Evolutionary conservation across 768 basidiomycete species (phyloP).

Genomic region (Amyloporia xantha): DNA sequence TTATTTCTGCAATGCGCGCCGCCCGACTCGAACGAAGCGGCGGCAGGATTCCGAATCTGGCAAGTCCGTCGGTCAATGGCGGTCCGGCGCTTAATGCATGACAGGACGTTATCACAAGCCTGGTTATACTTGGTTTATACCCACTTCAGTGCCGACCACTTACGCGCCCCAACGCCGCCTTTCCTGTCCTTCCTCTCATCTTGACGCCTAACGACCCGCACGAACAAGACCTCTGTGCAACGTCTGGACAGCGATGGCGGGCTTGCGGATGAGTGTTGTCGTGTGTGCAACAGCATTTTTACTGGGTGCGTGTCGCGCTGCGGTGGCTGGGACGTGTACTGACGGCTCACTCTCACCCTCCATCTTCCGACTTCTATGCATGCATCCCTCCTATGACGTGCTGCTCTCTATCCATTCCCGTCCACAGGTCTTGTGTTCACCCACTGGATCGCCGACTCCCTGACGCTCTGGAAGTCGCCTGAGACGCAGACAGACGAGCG

Average conservation of each 20-base stretch:
- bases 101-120: slow-evolving; percentile 11
- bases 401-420: neutral
- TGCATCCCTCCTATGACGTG: neutral
- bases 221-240: no score
- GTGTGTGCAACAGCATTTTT: slow-evolving; percentile 76
- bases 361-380: no score
- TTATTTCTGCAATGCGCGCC: no score
- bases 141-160: neutral
- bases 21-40: no score
- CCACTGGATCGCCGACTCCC: slow-evolving; percentile 90
- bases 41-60: neutral
- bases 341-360: neutral
- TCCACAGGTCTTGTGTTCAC: slow-evolving; percentile 70
- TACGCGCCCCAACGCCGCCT: slow-evolving; percentile 5
- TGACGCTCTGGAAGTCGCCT: slow-evolving; percentile 85
- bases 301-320: slow-evolving; percentile 44
- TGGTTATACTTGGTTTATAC: neutral
- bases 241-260: slow-evolving; percentile 38
- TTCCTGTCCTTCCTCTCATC: slow-evolving; percentile 2
- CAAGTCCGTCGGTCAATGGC: neutral
- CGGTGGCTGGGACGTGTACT: neutral
- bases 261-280: slow-evolving; percentile 66
- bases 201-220: neutral
- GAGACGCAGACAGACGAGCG: slow-evolving; percentile 65
- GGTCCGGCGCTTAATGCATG: neutral